Evolutionary conservation across 1,139 yeast genomes (phyloP), one percentile per base, ranked within the genome.

Genomic region (Wickerhamomyces sp.): DNA sequence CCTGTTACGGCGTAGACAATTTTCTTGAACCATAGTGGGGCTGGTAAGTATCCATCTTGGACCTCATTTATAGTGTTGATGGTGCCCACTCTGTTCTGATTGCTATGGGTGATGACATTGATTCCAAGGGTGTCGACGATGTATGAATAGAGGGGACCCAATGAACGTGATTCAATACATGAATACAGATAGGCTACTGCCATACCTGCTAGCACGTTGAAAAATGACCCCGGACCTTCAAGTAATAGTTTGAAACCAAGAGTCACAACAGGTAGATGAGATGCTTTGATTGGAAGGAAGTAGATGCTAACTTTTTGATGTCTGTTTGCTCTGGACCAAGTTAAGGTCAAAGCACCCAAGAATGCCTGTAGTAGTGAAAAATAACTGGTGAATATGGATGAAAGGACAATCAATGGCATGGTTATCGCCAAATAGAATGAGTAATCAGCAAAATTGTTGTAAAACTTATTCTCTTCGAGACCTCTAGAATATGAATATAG

Each of bases 301-400:
- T 75, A 58, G 42, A 76, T 71, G 43, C 67, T 70, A 31, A 75
- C 74, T 22, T 61, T 61, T 27, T 72, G 64, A 47, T 69, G 65
- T 52, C 75, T 72, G 53, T 64, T 68, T 3, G 66, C 58, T 28
- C 82, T 58, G 15, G 80, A 72, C 83, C 83, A 77, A 23, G 77
- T 67, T 49, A 68, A 77, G 3, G 79, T 71, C 35, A 77, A 63
- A 27, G 81, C 74, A 6, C 76, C 67, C 23, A 73, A 33, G 9
- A 47, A 31, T 5, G 45, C 40, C 5, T 34, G 31, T 20, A 42
- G 27, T 10, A 48, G 16, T 4, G 36, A 29, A 1, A 25, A 23
- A 15, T 40, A 31, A 16, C 23, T 15, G 4, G 66, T 60, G 6
- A 58, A 38, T 6, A 64, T 40, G 12, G 66, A 56, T 6, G 62